These are phyloP conservation scores for Xylaria polymorpha DNA, from an alignment of 2,329 filamentous ascomycete species.

Conservation along the genomic window DNA sequence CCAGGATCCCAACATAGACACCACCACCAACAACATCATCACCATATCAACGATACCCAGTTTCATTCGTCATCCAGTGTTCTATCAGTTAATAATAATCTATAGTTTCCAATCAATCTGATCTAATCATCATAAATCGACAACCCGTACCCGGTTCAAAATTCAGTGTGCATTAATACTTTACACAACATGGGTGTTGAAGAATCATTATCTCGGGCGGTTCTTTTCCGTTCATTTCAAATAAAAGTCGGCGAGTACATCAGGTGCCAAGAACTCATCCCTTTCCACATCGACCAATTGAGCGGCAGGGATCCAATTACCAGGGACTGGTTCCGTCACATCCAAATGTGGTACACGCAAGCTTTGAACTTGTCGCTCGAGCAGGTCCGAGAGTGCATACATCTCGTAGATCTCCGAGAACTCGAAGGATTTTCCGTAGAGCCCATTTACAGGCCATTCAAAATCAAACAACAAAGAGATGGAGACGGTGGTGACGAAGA, in stretches of 20 bases:
- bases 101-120: not conserved
- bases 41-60: not conserved
- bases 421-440: slow-evolving; percentile 17
- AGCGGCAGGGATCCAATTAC: not conserved
- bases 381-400: not conserved
- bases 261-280: too few species aligned
- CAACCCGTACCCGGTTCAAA: too few species aligned
- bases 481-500: not conserved
- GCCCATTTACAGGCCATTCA: not conserved
- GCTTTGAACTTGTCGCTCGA: not conserved
- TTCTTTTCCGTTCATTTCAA: not conserved
- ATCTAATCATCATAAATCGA: not conserved
- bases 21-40: not conserved
- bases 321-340: not conserved
- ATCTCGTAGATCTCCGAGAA: not conserved
- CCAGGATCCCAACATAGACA: too few species aligned
- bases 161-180: too few species aligned
- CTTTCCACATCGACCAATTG: slow-evolving; percentile 5
- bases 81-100: not conserved
- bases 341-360: slow-evolving; percentile 4
- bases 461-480: not conserved
- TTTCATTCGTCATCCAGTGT: not conserved
- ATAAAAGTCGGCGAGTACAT: too few species aligned
- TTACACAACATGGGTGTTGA: not conserved
- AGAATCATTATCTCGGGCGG: not conserved